A percentile compares a stretch with the other conserved stretches of the same genome.
Evolutionary conservation across 495 filamentous ascomycete genomes (phyloP).

Genomic region (Tetracladium setigerum): DNA sequence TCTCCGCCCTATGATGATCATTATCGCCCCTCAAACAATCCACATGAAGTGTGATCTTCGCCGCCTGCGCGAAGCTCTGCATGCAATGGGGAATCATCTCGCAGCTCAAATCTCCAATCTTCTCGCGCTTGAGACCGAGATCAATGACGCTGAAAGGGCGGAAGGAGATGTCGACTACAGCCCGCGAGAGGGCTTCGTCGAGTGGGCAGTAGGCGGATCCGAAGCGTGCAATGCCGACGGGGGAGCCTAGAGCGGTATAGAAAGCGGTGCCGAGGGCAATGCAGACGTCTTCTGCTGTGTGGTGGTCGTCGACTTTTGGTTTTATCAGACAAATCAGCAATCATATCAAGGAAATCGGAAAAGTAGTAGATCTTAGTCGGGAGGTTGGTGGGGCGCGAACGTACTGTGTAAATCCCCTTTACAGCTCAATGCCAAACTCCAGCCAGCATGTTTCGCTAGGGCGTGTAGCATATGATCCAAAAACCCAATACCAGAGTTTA

Average conservation of each 20-base stretch:
- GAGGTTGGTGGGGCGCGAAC: slow-evolving; percentile 20
- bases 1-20: slow-evolving; percentile 95
- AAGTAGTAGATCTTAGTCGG: neutral
- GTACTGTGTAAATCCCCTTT: slow-evolving; percentile 85
- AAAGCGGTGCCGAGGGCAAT: slow-evolving; percentile 85
- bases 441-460: slow-evolving; percentile 88
- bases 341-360: slow-evolving; percentile 1
- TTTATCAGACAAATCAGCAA: neutral
- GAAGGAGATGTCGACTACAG: slow-evolving; percentile 89
- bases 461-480: slow-evolving; percentile 98
- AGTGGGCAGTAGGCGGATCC: slow-evolving; percentile 85
- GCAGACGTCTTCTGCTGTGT: slow-evolving; percentile 94
- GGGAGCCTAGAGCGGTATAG: slow-evolving; percentile 63
- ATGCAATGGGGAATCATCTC: slow-evolving; percentile 98
- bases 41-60: slow-evolving; percentile 88
- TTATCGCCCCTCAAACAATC: slow-evolving; percentile 83
- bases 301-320: slow-evolving; percentile 86
- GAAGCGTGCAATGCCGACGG: slow-evolving; percentile 79
- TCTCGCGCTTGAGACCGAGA: slow-evolving; percentile 76
- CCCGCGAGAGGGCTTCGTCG: slow-evolving; percentile 89
- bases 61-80: slow-evolving; percentile 85
- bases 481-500: slow-evolving; percentile 96
- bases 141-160: slow-evolving; percentile 79
- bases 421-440: slow-evolving; percentile 75
- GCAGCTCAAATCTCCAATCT: slow-evolving; percentile 83